These are phyloP conservation scores for Trichoderma oligosporum DNA, from an alignment of 2,329 filamentous ascomycete genomes.

Conservation along the genomic window DNA sequence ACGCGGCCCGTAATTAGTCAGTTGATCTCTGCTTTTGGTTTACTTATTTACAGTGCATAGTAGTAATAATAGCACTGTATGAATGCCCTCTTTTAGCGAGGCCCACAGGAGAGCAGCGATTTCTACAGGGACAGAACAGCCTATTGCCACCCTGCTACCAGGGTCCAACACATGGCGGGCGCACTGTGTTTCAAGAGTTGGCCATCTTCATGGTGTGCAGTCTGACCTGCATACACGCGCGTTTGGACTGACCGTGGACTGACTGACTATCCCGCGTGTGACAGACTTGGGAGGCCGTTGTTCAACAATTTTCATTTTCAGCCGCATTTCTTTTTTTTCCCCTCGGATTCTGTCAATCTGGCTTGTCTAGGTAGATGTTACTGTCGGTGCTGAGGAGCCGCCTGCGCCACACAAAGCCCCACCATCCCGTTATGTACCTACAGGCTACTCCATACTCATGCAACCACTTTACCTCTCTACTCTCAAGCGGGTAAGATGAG, in stretches of 20 bases:
- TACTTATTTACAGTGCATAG: neutral
- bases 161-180: neutral
- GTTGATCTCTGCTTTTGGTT: conserved; percentile 1
- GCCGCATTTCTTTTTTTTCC: neutral
- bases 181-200: conserved; percentile 6
- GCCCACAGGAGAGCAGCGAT: neutral
- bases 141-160: neutral
- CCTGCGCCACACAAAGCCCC: no score
- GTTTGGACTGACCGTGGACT: conserved; percentile 5
- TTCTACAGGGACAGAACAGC: neutral
- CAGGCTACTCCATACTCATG: no score
- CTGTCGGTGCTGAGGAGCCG: no score
- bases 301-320: neutral
- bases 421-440: no score
- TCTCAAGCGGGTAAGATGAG: no score
- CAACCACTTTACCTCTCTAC: no score
- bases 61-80: no score
- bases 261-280: conserved; percentile 16
- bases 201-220: neutral
- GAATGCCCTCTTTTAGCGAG: conserved; percentile 6
- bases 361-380: no score
- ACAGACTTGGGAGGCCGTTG: neutral
- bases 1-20: conserved; percentile 7
- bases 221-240: conserved; percentile 21
- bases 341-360: no score